A percentile compares a stretch with the other conserved stretches of the same genome.
These are phyloP conservation scores for Backusella circina DNA, from an alignment of 192 early-diverging fungal genomes.

Conservation along the genomic window DNA sequence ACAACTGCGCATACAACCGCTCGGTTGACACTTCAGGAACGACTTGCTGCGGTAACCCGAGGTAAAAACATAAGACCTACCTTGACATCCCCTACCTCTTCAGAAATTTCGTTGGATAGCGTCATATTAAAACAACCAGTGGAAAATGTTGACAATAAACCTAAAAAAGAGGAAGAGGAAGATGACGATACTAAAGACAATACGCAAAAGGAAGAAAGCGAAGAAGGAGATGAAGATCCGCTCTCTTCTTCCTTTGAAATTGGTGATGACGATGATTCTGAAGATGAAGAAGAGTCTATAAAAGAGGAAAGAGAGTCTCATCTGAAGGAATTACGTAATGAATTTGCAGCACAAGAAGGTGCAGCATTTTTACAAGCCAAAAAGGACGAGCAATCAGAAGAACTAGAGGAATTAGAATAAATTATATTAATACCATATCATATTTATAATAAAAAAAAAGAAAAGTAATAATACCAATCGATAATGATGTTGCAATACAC, in stretches of 20 bases:
- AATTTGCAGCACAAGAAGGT: conserved; percentile 30
- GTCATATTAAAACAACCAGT: background rate
- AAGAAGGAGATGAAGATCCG: background rate
- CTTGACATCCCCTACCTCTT: background rate
- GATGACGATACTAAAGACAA: background rate
- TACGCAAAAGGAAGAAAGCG: background rate
- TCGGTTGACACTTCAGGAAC: conserved; percentile 32
- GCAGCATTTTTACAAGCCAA: conserved; percentile 26
- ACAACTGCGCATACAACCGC: conserved; percentile 28
- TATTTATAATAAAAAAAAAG: no score
- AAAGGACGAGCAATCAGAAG: background rate
- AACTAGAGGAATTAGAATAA: background rate
- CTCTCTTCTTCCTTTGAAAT: conserved; percentile 26
- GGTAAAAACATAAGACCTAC: conserved; percentile 1
- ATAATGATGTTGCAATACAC: no score
- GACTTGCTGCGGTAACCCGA: conserved; percentile 32
- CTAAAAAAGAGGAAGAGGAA: background rate
- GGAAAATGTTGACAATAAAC: background rate
- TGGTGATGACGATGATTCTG: conserved; percentile 35
- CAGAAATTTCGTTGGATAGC: background rate
- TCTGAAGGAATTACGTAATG: conserved; percentile 22
- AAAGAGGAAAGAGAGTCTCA: conserved; percentile 1
- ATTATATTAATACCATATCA: background rate
- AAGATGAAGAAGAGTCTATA: conserved; percentile 10
- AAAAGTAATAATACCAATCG: no score